These are phyloP conservation scores for Paraphaeosphaeria minitans DNA, from an alignment of 2,329 filamentous ascomycete genomes.

Conservation along the genomic window DNA sequence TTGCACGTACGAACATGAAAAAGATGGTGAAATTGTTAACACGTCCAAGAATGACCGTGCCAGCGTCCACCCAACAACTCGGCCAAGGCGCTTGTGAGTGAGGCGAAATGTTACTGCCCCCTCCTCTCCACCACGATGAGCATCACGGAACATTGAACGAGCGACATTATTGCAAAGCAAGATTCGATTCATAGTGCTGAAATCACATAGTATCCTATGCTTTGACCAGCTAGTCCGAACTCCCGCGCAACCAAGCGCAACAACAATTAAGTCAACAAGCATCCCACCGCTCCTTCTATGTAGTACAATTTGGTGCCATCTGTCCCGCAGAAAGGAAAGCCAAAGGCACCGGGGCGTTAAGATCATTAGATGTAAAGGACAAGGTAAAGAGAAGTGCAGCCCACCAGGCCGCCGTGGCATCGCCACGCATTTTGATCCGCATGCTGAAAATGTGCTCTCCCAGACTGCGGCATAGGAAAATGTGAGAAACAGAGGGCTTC, in stretches of 20 bases:
- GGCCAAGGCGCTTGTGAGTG: conserved; percentile 14
- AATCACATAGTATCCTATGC: background rate
- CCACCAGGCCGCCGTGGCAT: conserved; percentile 30
- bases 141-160: background rate
- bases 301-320: conserved; percentile 35
- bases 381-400: conserved; percentile 20
- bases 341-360: background rate
- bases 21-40: background rate
- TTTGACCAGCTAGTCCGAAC: background rate
- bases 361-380: conserved; percentile 8
- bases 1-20: background rate
- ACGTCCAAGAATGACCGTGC: conserved; percentile 2
- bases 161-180: background rate
- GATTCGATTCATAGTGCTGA: conserved; percentile 19
- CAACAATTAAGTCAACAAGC: conserved; percentile 8
- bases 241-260: conserved; percentile 9
- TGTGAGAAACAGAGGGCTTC: background rate
- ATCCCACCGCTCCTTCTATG: conserved; percentile 17
- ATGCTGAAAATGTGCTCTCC: conserved; percentile 5
- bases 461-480: conserved; percentile 4
- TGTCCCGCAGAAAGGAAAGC: conserved; percentile 23
- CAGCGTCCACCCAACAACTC: conserved; percentile 18
- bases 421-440: conserved; percentile 28
- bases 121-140: background rate
- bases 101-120: background rate